A percentile compares a stretch with the other conserved stretches of the same genome.
Evolutionary conservation across 306 rosid genomes (phyloP).

Genomic region (Dalbergia cochinchinensis): DNA sequence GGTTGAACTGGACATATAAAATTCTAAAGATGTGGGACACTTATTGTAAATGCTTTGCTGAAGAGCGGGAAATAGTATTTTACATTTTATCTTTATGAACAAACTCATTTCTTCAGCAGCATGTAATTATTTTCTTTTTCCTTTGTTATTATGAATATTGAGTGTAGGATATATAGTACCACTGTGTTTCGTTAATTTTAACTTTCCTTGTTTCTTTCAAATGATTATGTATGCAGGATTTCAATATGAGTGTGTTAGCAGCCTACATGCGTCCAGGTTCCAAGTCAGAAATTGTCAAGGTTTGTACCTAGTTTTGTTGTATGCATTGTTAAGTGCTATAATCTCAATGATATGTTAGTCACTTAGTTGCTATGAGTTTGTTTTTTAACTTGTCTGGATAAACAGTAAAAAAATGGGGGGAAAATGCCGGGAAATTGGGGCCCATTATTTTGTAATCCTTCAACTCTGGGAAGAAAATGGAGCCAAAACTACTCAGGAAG

Average conservation of each 20-base stretch:
- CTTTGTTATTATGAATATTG: slow-evolving; percentile 17
- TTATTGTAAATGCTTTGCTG: slow-evolving; percentile 14
- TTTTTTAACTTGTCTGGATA: slow-evolving; percentile 5
- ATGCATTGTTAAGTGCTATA: slow-evolving; percentile 34
- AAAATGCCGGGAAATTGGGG: slow-evolving; percentile 3
- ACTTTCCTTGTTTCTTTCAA: slow-evolving; percentile 32
- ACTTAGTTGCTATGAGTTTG: neutral
- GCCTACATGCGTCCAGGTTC: slow-evolving; percentile 81
- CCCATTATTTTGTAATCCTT: slow-evolving; percentile 7
- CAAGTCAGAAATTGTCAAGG: slow-evolving; percentile 85
- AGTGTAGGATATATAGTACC: neutral
- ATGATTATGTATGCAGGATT: slow-evolving; percentile 65
- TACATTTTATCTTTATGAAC: slow-evolving; percentile 1
- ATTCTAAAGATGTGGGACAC: too few relatives aligned
- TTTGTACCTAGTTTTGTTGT: slow-evolving; percentile 39
- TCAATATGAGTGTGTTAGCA: slow-evolving; percentile 85
- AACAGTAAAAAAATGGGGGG: neutral
- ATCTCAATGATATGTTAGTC: slow-evolving; percentile 16
- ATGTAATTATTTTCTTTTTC: neutral
- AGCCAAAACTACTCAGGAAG: neutral
- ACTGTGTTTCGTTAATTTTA: slow-evolving; percentile 31
- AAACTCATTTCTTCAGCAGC: slow-evolving; percentile 10
- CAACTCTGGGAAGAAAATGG: slow-evolving; percentile 28
- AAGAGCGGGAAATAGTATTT: slow-evolving; percentile 16
- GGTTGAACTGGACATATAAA: slow-evolving; percentile 27